Base-by-base conservation (phyloP, 129 eudicot genomes). In the Chrysanthemum lavandulifolium region DNA sequence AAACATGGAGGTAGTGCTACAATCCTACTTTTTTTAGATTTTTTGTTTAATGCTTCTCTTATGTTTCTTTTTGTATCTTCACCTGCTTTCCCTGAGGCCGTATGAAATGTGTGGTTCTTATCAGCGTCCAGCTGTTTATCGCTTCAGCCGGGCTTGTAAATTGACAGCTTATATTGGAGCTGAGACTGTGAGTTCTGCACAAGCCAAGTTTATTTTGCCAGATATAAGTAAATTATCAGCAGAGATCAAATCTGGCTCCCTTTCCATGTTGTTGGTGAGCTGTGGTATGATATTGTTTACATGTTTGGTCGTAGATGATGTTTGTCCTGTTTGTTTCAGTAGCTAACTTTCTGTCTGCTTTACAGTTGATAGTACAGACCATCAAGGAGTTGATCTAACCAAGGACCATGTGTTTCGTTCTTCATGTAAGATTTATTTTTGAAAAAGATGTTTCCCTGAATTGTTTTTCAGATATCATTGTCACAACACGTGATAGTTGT, bases 231-330 rank as follows among this genome's bases (percentile, higher is more conserved):
- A 86, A 69, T 81, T 93, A 75, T 85, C 91, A 74, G 79, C 73
- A 59, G 97, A 93, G 67, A 75, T 82, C 74, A 83, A 82, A 73
- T 81, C 92, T 59, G 87, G 96, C 61, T 82, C 92, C 62, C 83
- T 84, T 79, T 74, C 79, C 55, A 79, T 93, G 69, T 78, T 90
- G 83, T 87, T 93, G 75, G 83, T 93, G 65, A 87, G 96, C 83
- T 87, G 88, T 73, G 97, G 98, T 93, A 93, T 75, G 88, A 11
- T 66, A 33, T 73, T 77, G 15, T 61, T 29, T 61, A 21, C 61
- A 25, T 14, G 69, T 66, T 57, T 65, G 66, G 43, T 23, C 54
- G 61, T 64, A 69, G 65, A 29, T n/a, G 55, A 58, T 13, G 27
- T 16, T 15, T 10, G 10, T 36, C 72, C 10, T 53, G 67, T 65